Conservation (phyloP, 78 protist genomes). For the Protostelium mycophagum region DNA sequence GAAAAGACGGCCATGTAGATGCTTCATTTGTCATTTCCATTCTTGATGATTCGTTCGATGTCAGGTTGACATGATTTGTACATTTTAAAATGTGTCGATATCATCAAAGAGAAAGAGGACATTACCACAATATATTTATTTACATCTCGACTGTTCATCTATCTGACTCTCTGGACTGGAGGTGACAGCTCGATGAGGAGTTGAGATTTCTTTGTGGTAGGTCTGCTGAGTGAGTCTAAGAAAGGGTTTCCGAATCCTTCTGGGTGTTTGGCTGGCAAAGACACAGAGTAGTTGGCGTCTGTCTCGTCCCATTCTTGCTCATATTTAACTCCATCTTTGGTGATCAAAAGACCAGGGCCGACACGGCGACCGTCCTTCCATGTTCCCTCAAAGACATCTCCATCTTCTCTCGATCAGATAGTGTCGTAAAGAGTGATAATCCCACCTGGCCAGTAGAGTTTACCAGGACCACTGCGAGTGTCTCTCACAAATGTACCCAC, state of each 20-base stretch:
- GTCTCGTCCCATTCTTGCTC: background rate
- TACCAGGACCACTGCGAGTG: background rate
- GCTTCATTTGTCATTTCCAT: no score
- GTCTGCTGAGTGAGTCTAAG: background rate
- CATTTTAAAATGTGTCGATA: no score
- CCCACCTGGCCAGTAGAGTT: background rate
- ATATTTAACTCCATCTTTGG: background rate
- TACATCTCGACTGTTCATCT: no score
- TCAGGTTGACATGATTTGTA: no score
- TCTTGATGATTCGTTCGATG: no score
- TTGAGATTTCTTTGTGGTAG: background rate
- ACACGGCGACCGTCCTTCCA: background rate
- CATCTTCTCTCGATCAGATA: background rate
- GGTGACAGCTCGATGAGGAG: background rate
- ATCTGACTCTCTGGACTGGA: no score
- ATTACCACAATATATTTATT: no score
- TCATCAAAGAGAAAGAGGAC: no score
- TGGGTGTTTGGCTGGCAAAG: background rate
- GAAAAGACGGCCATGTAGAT: no score
- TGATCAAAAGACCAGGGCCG: background rate
- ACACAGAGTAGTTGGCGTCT: background rate
- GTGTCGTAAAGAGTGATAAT: background rate
- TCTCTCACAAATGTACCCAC: background rate
- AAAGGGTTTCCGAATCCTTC: background rate
- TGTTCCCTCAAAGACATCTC: background rate